Evolutionary conservation across 306 rosid species (phyloP), one percentile per base, ranked within the genome.

Genomic region (Vigna reflexopilosa): DNA sequence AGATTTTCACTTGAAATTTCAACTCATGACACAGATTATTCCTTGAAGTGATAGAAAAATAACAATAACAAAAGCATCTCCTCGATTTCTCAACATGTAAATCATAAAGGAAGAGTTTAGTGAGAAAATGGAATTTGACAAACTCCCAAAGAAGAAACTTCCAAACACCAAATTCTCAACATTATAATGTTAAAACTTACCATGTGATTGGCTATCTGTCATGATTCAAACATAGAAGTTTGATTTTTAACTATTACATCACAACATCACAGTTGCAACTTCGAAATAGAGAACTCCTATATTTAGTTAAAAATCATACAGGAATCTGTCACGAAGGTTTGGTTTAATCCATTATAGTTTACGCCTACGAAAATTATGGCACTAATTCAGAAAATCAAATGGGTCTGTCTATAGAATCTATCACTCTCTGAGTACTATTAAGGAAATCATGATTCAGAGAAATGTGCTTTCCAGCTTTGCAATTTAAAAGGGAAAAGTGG

Each of bases 381-480:
- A 49, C 42, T 70, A 70, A 55, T 80, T 55, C 52, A 11, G 63
- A 30, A 40, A 51, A 62, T 54, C 65, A 50, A 75, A 67, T 80
- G 78, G 51, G 77, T 45, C 70, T 61, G 38, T 69, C 73, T 44
- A 42, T 75, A 76, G 59, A 80, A 64, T 58, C 38, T 12, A 16
- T 52, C 61, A 58, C 84, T 56, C 84, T 56, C 62, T 36, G 70
- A 67, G 56, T 73, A 78, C 80, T 66, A 50, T 77, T 36, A 72
- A 69, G 78, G 81, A 68, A 86, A 84, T 82, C 58, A 78, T 84
- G 83, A 84, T 83, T 70, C 56, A 64, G 80, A 62, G 50, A 81
- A 48, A 79, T n/a, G 52, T 80, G 86, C 86, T 87, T 88, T 90
- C 74, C 83, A 87, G 68, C 58, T 38, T 58, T 75, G 48, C 56